phyloP scores from a whole-genome alignment of 2,329 filamentous ascomycete genomes.

The Zymoseptoria crescenta region DNA sequence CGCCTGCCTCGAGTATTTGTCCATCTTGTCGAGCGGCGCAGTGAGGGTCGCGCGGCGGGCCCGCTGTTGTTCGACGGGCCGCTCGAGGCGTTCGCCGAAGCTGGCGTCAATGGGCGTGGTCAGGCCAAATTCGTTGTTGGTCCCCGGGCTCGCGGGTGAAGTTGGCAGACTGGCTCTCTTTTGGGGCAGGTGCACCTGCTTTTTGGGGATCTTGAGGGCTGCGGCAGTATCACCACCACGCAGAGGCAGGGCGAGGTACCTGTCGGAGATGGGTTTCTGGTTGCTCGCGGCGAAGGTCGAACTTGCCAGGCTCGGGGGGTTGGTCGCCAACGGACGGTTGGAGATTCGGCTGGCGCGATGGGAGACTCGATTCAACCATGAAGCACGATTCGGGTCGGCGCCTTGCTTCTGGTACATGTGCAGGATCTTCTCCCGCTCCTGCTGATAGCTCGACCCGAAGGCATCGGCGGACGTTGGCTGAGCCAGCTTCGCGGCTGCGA shows the following conservation, averaged over 20 bases:
- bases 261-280: neutral
- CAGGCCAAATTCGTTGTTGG: conserved; percentile 7
- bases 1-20: conserved; percentile 26
- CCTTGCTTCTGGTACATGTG: neutral
- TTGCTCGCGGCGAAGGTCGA: conserved; percentile 14
- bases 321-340: conserved; percentile 11
- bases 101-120: conserved; percentile 27
- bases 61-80: conserved; percentile 5
- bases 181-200: conserved; percentile 14
- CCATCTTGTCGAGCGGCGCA: conserved; percentile 18
- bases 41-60: conserved; percentile 12
- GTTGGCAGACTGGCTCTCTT: conserved; percentile 13
- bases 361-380: conserved; percentile 19
- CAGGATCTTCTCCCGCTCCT: neutral
- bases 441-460: neutral
- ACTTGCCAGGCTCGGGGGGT: neutral
- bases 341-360: conserved; percentile 26
- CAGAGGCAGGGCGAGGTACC: neutral
- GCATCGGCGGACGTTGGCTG: neutral
- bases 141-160: conserved; percentile 24
- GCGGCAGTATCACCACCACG: conserved; percentile 3
- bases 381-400: conserved; percentile 1
- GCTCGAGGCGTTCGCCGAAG: conserved; percentile 19
- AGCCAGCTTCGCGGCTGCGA: neutral
- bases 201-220: conserved; percentile 11